Conservation (phyloP, 176 grass and related monocot species). For the Urochloa ruziziensis region DNA sequence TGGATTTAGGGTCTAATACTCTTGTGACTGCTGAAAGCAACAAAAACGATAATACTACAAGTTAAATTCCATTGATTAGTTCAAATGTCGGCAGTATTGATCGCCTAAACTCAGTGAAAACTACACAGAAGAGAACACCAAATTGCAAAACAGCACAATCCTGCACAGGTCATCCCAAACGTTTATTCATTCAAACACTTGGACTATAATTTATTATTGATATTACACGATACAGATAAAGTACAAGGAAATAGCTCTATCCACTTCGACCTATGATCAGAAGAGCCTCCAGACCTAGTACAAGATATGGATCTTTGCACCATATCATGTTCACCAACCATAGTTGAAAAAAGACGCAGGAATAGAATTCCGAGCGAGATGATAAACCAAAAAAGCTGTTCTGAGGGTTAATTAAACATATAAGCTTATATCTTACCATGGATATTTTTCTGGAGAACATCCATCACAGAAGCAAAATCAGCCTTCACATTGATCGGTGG, state of each 20-base stretch:
- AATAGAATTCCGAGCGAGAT: conserved; percentile 18
- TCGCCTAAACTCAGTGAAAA: neutral
- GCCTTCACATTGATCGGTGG: conserved; percentile 67
- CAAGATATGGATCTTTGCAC: conserved; percentile 37
- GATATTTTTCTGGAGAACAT: conserved; percentile 65
- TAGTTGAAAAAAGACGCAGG: conserved; percentile 28
- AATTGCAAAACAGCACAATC: neutral
- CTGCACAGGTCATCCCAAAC: neutral
- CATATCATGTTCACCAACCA: conserved; percentile 43
- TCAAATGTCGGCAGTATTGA: neutral
- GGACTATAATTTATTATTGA: conserved; percentile 27
- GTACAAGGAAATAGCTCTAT: conserved; percentile 57
- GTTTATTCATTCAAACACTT: conserved; percentile 24
- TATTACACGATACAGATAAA: conserved; percentile 44
- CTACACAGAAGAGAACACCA: neutral
- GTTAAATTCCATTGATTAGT: neutral
- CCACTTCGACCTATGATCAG: conserved; percentile 41
- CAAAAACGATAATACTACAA: neutral
- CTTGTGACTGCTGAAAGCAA: neutral
- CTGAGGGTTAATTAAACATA: conserved; percentile 26
- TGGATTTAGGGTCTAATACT: neutral
- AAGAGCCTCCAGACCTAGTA: conserved; percentile 50
- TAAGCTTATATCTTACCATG: conserved; percentile 48
- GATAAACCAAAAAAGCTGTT: conserved; percentile 17
- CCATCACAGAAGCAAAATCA: conserved; percentile 77